Conservation (phyloP, 2,329 filamentous ascomycete species). For the Balansia obtecta region DNA sequence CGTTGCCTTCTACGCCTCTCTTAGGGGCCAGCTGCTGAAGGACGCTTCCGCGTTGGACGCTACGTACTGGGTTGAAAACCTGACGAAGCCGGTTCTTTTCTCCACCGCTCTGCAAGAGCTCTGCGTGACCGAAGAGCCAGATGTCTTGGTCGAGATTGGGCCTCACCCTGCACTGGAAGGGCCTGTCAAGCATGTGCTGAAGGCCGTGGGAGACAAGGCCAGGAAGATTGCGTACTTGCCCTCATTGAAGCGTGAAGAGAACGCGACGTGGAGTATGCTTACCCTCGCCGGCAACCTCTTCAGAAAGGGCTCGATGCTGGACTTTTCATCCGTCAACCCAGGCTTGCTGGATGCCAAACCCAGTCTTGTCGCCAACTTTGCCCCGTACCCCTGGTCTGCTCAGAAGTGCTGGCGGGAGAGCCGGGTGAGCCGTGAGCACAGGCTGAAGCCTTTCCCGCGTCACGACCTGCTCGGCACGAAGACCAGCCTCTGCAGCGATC, state of each 20-base stretch:
- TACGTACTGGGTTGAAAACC: slow-evolving; percentile 33
- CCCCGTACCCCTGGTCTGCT: slow-evolving; percentile 36
- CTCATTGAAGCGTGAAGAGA: not conserved
- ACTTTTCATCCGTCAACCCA: slow-evolving; percentile 22
- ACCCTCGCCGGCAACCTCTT: slow-evolving; percentile 28
- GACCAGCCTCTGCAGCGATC: slow-evolving; percentile 30
- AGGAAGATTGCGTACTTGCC: not conserved
- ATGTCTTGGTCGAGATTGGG: slow-evolving; percentile 30
- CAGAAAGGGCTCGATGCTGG: not conserved
- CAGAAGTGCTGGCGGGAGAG: slow-evolving; percentile 36
- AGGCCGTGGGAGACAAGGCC: slow-evolving; percentile 6
- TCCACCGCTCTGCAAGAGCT: slow-evolving; percentile 23
- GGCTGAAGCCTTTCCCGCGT: slow-evolving; percentile 25
- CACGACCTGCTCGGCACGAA: slow-evolving; percentile 34
- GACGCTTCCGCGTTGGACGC: slow-evolving; percentile 23
- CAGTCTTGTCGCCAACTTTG: slow-evolving; percentile 28
- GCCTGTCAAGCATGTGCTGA: slow-evolving; percentile 35
- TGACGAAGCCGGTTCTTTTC: slow-evolving; percentile 29
- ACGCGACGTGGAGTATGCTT: not conserved
- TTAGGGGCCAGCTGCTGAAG: slow-evolving; percentile 27
- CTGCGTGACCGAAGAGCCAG: slow-evolving; percentile 14
- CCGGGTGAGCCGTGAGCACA: slow-evolving; percentile 28
- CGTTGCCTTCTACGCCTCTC: slow-evolving; percentile 33
- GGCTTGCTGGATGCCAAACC: slow-evolving; percentile 8
- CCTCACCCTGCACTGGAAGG: slow-evolving; percentile 37